These are phyloP conservation scores for Suillus occidentalis DNA, from an alignment of 768 basidiomycete species.

Conservation along the genomic window DNA sequence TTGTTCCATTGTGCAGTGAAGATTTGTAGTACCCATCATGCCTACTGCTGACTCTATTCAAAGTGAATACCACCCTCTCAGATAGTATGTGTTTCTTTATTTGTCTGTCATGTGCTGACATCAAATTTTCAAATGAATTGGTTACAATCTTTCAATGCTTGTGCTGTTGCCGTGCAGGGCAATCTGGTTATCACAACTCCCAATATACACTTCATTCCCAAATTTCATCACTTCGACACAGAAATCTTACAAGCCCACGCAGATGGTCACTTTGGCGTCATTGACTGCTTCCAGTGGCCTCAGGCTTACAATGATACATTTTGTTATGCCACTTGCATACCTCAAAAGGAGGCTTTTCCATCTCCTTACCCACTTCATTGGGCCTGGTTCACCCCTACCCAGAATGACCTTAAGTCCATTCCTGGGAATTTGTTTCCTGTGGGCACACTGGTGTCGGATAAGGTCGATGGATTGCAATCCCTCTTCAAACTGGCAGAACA, in stretches of 20 bases:
- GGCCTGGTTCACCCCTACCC: slow-evolving; percentile 8
- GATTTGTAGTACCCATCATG: slow-evolving; percentile 1
- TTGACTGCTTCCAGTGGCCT: slow-evolving; percentile 9
- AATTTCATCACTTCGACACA: neutral
- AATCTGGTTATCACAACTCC: neutral
- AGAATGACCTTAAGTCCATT: neutral
- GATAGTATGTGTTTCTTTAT: neutral
- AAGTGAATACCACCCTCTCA: neutral
- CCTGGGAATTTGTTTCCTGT: slow-evolving; percentile 2
- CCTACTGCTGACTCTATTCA: neutral
- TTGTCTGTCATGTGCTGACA: neutral
- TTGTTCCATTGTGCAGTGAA: neutral
- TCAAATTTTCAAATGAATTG: neutral
- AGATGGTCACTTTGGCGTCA: neutral
- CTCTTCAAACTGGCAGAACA: neutral
- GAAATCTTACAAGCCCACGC: neutral
- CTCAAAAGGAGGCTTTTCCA: slow-evolving; percentile 2
- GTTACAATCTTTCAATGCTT: neutral
- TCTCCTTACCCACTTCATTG: slow-evolving; percentile 4
- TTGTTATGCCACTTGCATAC: neutral
- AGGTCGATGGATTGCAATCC: slow-evolving; percentile 1
- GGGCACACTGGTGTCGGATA: slow-evolving; percentile 1
- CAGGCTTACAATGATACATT: neutral
- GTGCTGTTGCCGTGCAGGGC: neutral
- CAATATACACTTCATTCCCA: neutral